Percentiles rank a stretch among this genome's conserved stretches.
These are phyloP conservation scores for Strobilomyces confusus DNA, from an alignment of 768 basidiomycete species.

Conservation along the genomic window DNA sequence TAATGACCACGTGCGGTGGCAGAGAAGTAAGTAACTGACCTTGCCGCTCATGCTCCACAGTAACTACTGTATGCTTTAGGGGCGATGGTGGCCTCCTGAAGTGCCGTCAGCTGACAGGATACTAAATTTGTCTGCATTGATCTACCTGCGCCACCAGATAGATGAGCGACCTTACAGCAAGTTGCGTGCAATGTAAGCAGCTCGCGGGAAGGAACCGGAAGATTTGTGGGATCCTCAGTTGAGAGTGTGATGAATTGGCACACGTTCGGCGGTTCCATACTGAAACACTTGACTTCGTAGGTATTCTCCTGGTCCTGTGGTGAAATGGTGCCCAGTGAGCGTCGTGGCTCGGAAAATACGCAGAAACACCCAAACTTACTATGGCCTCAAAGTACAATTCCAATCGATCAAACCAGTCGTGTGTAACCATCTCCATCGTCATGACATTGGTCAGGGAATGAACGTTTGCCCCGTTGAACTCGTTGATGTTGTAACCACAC, in stretches of 20 bases:
- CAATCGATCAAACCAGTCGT: not conserved
- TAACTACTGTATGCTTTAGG: too few relatives aligned
- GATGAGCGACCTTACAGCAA: constrained; percentile 22
- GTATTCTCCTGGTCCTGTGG: not conserved
- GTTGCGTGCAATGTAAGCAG: constrained; percentile 19
- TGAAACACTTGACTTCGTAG: constrained; percentile 6
- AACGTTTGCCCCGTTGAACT: not conserved
- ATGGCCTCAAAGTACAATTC: too few relatives aligned
- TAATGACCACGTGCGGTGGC: too few relatives aligned
- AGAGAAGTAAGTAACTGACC: too few relatives aligned
- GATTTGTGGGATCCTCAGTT: not conserved
- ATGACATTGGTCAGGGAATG: constrained; percentile 11
- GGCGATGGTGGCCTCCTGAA: too few relatives aligned
- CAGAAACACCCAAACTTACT: not conserved
- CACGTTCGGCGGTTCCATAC: not conserved
- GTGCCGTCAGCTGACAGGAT: too few relatives aligned
- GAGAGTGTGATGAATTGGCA: constrained; percentile 4
- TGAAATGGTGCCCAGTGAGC: not conserved
- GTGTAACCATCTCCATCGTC: not conserved
- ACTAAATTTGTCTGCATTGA: not conserved
- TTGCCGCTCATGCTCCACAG: too few relatives aligned
- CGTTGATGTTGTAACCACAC: constrained; percentile 2
- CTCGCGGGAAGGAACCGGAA: constrained; percentile 10
- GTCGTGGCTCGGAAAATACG: too few relatives aligned
- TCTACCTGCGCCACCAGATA: constrained; percentile 22